Conservation (phyloP, 1,139 yeast genomes). For the Yarrowia galli region DNA sequence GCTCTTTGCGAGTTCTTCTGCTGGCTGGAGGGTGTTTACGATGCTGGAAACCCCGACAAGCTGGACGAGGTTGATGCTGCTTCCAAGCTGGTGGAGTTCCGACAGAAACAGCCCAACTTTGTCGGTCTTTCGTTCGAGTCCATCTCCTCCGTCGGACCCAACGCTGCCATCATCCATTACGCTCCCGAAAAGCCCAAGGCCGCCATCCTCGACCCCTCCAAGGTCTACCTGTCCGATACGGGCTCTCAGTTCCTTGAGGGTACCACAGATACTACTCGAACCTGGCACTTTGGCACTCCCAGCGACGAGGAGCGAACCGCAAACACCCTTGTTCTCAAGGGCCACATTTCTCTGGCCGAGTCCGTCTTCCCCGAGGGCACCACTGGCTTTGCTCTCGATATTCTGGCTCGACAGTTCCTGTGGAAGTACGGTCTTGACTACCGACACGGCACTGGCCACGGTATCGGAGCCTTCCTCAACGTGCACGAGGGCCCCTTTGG, state of each 20-base stretch:
- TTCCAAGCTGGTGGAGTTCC: conserved; percentile 65
- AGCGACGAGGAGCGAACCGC: conserved; percentile 69
- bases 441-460: conserved; percentile 97
- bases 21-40: conserved; percentile 79
- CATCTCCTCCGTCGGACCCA: conserved; percentile 90
- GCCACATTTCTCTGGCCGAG: conserved; percentile 80
- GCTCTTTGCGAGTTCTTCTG: conserved; percentile 81
- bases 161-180: conserved; percentile 93
- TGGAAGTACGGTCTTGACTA: conserved; percentile 92
- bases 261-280: conserved; percentile 95
- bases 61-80: conserved; percentile 85
- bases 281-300: conserved; percentile 81
- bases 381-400: conserved; percentile 82
- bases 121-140: conserved; percentile 90
- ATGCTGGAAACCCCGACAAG: conserved; percentile 57
- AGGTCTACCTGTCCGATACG: conserved; percentile 86
- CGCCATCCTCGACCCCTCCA: conserved; percentile 72
- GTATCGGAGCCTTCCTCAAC: conserved; percentile 90
- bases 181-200: conserved; percentile 71
- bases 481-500: conserved; percentile 98
- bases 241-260: conserved; percentile 96
- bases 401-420: conserved; percentile 85
- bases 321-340: conserved; percentile 91
- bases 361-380: conserved; percentile 87
- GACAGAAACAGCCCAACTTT: conserved; percentile 63